These are phyloP conservation scores for Phytopythium ostracodes DNA, from an alignment of 352 stramenopile genomes.

Conservation along the genomic window DNA sequence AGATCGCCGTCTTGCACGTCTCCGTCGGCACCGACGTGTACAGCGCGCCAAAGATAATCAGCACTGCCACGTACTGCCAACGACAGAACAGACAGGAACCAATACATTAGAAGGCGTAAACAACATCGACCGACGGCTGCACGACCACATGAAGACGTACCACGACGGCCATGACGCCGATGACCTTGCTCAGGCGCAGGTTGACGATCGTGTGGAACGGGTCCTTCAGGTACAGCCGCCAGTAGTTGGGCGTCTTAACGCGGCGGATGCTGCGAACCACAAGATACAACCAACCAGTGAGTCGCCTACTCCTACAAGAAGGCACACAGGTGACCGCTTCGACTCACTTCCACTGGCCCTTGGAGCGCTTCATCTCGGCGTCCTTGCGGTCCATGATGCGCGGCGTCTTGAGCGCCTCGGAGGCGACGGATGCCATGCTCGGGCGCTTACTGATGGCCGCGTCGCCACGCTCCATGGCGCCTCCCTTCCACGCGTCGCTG, in stretches of 20 bases:
- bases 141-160: slow-evolving; percentile 19
- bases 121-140: too few relatives aligned
- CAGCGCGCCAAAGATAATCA: slow-evolving; percentile 63
- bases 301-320: slow-evolving; percentile 5
- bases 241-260: slow-evolving; percentile 74
- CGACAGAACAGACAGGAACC: too few relatives aligned
- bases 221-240: slow-evolving; percentile 80
- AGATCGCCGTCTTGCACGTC: slow-evolving; percentile 65
- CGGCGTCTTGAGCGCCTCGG: slow-evolving; percentile 26
- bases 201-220: slow-evolving; percentile 84
- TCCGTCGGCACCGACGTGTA: slow-evolving; percentile 63
- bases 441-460: slow-evolving; percentile 14
- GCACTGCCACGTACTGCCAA: slow-evolving; percentile 57
- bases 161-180: slow-evolving; percentile 29
- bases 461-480: slow-evolving; percentile 16
- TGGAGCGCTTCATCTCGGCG: slow-evolving; percentile 56
- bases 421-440: slow-evolving; percentile 11
- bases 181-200: slow-evolving; percentile 76
- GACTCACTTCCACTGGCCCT: slow-evolving; percentile 77
- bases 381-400: slow-evolving; percentile 78
- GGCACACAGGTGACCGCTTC: too few relatives aligned
- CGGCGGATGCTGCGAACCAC: slow-evolving; percentile 56
- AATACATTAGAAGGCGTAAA: too few relatives aligned
- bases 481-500: slow-evolving; percentile 8
- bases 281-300: slow-evolving; percentile 1